These are phyloP conservation scores for Mycena venus DNA, from an alignment of 768 basidiomycete genomes.

Conservation along the genomic window DNA sequence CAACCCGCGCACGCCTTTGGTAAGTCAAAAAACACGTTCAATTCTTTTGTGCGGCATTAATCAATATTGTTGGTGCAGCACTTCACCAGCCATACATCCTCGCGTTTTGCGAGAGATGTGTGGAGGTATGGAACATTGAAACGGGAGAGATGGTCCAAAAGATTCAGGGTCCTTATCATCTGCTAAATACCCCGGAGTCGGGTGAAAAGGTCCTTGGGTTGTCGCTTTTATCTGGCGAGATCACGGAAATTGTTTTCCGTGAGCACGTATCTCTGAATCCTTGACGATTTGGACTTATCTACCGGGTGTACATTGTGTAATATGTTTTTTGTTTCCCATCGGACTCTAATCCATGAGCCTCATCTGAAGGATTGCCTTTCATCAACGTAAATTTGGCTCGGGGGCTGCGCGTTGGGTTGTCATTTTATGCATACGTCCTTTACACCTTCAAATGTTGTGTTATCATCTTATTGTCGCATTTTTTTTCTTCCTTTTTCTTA, in stretches of 20 bases:
- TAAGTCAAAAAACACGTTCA: constrained; percentile 47
- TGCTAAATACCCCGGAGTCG: constrained; percentile 28
- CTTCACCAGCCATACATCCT: constrained; percentile 85
- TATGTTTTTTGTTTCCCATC: too few relatives aligned
- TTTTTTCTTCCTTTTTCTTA: too few relatives aligned
- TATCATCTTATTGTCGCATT: too few relatives aligned
- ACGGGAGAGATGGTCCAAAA: constrained; percentile 78
- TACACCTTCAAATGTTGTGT: too few relatives aligned
- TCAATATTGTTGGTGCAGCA: constrained; percentile 55
- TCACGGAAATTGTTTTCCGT: constrained; percentile 12
- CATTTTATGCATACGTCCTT: too few relatives aligned
- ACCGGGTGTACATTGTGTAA: too few relatives aligned
- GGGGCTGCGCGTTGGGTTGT: too few relatives aligned
- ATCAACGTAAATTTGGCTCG: too few relatives aligned
- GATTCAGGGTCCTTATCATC: constrained; percentile 60
- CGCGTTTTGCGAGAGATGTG: constrained; percentile 81
- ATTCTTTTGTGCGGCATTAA: too few relatives aligned
- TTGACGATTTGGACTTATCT: too few relatives aligned
- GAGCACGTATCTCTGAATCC: background rate
- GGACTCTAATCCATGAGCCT: too few relatives aligned
- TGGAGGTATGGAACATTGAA: constrained; percentile 83
- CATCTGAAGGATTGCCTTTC: too few relatives aligned
- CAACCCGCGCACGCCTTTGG: constrained; percentile 79
- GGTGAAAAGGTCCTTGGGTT: background rate
- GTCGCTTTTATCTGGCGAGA: background rate